Conservation (phyloP, 2,329 filamentous ascomycete genomes). For the Ophiostoma triangulosporum region DNA sequence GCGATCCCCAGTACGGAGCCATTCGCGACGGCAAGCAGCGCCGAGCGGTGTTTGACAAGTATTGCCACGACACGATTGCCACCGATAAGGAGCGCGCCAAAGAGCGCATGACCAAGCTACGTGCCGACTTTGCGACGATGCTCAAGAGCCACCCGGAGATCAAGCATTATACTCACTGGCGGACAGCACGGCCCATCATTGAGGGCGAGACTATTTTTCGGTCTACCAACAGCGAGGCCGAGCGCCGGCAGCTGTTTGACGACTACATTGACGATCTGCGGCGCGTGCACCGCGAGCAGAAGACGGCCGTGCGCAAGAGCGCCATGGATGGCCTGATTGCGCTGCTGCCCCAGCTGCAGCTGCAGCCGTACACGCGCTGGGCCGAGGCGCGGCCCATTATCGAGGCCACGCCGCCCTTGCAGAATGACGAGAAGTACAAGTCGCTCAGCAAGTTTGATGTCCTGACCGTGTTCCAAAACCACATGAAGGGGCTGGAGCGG, state of each 20-base stretch:
- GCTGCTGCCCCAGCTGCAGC: constrained; percentile 63
- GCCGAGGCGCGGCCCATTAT: constrained; percentile 75
- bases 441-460: constrained; percentile 78
- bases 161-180: constrained; percentile 93
- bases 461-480: constrained; percentile 83
- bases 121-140: constrained; percentile 91
- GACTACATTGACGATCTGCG: constrained; percentile 83
- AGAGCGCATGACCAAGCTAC: constrained; percentile 81
- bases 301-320: constrained; percentile 57
- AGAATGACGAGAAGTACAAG: constrained; percentile 60
- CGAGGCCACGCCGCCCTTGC: constrained; percentile 61
- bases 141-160: constrained; percentile 93
- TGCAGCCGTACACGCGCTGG: constrained; percentile 94
- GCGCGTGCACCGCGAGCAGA: constrained; percentile 63
- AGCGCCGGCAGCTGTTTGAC: constrained; percentile 81
- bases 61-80: constrained; percentile 73
- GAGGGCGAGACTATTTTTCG: constrained; percentile 93
- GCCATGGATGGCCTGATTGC: constrained; percentile 74
- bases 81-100: constrained; percentile 93
- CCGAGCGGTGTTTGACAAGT: constrained; percentile 87
- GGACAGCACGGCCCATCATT: constrained; percentile 84
- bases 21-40: constrained; percentile 87
- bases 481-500: constrained; percentile 85
- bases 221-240: constrained; percentile 73
- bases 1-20: constrained; percentile 83